phyloP scores from a whole-genome alignment of 1,139 yeast species.

The Kurtzmaniella quercitrusa region DNA sequence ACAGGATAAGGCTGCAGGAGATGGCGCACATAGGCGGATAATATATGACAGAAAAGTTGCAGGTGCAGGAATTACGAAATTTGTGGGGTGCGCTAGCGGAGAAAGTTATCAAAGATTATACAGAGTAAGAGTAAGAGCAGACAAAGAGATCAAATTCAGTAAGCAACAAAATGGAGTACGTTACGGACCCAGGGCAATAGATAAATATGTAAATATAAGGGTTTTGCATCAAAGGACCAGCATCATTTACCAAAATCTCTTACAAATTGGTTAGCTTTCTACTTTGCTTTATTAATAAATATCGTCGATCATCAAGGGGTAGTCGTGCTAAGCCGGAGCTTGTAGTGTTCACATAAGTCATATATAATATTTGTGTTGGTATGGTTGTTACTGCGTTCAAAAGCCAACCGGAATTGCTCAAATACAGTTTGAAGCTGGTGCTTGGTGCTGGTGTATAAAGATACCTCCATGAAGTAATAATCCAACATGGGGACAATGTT shows the following conservation, averaged over 20 bases:
- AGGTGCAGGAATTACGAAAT: background rate
- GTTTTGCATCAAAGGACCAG: no score
- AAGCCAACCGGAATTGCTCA: conserved; percentile 5
- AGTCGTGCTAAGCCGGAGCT: conserved; percentile 1
- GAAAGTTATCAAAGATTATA: background rate
- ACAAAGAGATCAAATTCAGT: background rate
- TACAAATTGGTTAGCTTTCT: no score
- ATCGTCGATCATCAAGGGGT: background rate
- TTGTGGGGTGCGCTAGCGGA: background rate
- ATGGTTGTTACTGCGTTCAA: conserved; percentile 2
- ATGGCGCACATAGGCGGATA: background rate
- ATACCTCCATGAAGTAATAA: conserved; percentile 12
- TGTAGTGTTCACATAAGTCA: conserved; percentile 5
- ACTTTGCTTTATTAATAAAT: background rate
- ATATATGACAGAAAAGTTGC: background rate
- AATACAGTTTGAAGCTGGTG: conserved; percentile 5
- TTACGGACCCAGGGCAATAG: no score
- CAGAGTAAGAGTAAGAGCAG: background rate
- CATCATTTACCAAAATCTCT: no score
- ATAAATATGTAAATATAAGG: no score
- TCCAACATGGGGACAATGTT: conserved; percentile 11
- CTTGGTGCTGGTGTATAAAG: conserved; percentile 7
- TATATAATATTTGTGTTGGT: conserved; percentile 6
- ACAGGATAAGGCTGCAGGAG: background rate
- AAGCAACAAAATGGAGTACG: background rate